Percentiles rank a stretch among this genome's conserved stretches.
These are phyloP conservation scores for Diphasiastrum complanatum DNA, from an alignment of 83 land plant genomes.

Conservation along the genomic window DNA sequence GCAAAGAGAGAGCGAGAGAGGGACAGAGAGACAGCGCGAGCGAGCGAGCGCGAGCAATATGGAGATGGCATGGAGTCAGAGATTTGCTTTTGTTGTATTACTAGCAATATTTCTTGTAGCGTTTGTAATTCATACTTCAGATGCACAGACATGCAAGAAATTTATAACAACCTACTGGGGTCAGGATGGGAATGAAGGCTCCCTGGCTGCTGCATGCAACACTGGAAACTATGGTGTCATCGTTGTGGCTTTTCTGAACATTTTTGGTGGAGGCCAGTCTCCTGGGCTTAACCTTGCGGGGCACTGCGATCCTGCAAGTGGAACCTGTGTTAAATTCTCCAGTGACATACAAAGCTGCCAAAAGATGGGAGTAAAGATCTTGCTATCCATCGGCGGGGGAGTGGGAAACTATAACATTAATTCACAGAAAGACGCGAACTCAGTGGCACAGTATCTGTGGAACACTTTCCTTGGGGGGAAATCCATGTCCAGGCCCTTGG, in stretches of 20 bases:
- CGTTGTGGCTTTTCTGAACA: constrained; percentile 29
- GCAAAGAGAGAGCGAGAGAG: no score
- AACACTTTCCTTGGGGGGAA: constrained; percentile 38
- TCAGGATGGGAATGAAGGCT: constrained; percentile 37
- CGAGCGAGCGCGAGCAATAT: no score
- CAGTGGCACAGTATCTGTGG: constrained; percentile 37
- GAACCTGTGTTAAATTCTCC: constrained; percentile 21
- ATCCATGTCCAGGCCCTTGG: constrained; percentile 31
- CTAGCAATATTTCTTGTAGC: no score
- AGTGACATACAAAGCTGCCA: constrained; percentile 33
- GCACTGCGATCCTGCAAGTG: constrained; percentile 33
- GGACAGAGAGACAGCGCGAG: no score
- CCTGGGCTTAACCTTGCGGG: constrained; percentile 38
- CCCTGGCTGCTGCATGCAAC: constrained; percentile 33
- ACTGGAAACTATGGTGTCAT: constrained; percentile 32
- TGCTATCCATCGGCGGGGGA: constrained; percentile 46
- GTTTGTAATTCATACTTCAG: no score
- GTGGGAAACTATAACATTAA: constrained; percentile 26
- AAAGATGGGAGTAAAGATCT: constrained; percentile 29
- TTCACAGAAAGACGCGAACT: constrained; percentile 29
- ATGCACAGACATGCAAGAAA: no score
- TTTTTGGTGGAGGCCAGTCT: constrained; percentile 28
- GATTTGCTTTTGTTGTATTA: no score
- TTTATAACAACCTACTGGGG: constrained; percentile 39
- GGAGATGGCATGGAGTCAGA: no score